Evolutionary conservation across 371 early-diverging fungal genomes (phyloP), one percentile per base, ranked within the genome.

Genomic region (Blakeslea trispora): DNA sequence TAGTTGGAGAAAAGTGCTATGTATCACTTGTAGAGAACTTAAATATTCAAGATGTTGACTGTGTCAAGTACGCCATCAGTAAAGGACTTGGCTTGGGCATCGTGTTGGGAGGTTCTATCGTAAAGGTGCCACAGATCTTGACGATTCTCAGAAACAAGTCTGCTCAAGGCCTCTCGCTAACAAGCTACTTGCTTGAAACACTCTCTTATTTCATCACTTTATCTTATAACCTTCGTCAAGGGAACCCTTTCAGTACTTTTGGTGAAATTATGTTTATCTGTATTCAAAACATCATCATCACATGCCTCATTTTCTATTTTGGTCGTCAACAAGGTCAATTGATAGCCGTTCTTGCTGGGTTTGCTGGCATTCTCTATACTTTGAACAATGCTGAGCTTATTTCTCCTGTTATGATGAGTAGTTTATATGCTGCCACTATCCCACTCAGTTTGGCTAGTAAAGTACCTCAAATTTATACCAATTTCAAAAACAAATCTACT

Each of bases 111-210:
- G 89, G 92, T 18, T 77, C 88, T 46, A 84, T 96, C 48, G 88
- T 96, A 59, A 97, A 97, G 72, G 69, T 97, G 15, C 98, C 98
- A 13, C 97, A 97, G 79, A 92, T 97, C 49, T 55, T 90, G 65
- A 96, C 94, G 59, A 94, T 97, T 23, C 37, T 92, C 11, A 55
- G 62, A 13, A 77, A 86, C 23, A 59, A 73, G 40, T 91, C 92
- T 19, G 89, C 86, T 13, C 63, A 81, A 41, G 98, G 98, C 6
- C 77, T 97, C 45, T 90, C 90, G 5, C 71, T 93, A 44, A 51
- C 78, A 17, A 83, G 90, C 15, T 90, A 89, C 61, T 53, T 91
- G 19, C 72, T 96, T 40, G 98, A 97, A 70, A 88, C 94, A 21
- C 51, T 88, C 3, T 87, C 92, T 46, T 84, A 87, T 35, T 72